Evolutionary conservation across 2,329 filamentous ascomycete genomes (phyloP).

Genomic region (Elsinoe necatrix): DNA sequence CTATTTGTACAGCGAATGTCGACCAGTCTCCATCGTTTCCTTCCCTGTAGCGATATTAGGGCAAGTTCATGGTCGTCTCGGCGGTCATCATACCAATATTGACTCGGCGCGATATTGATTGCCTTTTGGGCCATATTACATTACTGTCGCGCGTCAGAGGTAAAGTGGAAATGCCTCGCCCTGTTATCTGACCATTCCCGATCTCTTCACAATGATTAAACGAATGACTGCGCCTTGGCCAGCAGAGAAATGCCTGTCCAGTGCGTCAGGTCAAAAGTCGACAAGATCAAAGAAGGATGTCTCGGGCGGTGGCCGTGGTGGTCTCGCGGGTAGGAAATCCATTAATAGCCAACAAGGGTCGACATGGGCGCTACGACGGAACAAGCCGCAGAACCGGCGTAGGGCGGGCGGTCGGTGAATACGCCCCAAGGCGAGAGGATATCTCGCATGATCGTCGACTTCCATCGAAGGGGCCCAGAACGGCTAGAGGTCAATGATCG

Average conservation of each 20-base stretch:
- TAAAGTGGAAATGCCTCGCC: neutral
- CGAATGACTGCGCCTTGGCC: conserved; percentile 4
- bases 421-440: neutral
- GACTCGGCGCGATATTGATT: conserved; percentile 24
- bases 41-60: conserved; percentile 36
- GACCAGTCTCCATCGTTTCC: conserved; percentile 66
- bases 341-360: conserved; percentile 14
- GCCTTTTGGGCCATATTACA: conserved; percentile 17
- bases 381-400: neutral
- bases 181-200: neutral
- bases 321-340: conserved; percentile 2
- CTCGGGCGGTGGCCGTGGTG: neutral
- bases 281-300: conserved; percentile 5
- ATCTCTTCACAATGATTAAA: neutral
- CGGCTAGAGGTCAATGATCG: neutral
- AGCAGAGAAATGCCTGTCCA: conserved; percentile 1
- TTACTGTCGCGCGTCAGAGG: conserved; percentile 16
- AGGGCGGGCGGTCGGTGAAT: neutral
- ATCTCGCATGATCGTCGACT: no score
- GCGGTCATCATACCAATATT: conserved; percentile 22
- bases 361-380: neutral
- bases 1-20: conserved; percentile 53
- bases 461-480: neutral
- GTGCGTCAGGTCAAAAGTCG: neutral
- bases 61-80: neutral